Conservation (phyloP, 2,329 filamentous ascomycete species). For the Xylariales sp. region DNA sequence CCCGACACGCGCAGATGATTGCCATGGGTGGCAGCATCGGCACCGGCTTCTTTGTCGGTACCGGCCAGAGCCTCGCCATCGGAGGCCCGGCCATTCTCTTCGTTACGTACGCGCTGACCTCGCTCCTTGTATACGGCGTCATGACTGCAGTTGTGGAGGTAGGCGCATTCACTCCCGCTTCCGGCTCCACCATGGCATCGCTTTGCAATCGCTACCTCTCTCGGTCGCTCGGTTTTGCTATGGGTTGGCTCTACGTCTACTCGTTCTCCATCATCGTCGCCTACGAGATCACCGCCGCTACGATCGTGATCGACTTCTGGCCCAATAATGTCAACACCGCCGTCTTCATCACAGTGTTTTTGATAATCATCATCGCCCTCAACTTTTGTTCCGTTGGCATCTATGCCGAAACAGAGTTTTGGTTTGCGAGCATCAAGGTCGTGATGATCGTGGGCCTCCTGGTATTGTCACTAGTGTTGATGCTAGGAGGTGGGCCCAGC, state of each 20-base stretch:
- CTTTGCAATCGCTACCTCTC: slow-evolving; percentile 42
- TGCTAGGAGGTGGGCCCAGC: slow-evolving; percentile 39
- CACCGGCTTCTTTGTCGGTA: slow-evolving; percentile 42
- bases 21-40: slow-evolving; percentile 44
- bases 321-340: slow-evolving; percentile 10
- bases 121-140: slow-evolving; percentile 36
- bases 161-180: slow-evolving; percentile 45
- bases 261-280: slow-evolving; percentile 32
- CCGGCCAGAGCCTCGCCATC: slow-evolving; percentile 33
- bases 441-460: slow-evolving; percentile 43
- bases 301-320: slow-evolving; percentile 18
- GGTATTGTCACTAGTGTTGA: slow-evolving; percentile 42
- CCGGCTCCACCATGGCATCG: slow-evolving; percentile 42
- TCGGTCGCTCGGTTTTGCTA: slow-evolving; percentile 36
- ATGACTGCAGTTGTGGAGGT: slow-evolving; percentile 46
- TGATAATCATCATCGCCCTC: slow-evolving; percentile 13
- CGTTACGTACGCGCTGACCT: slow-evolving; percentile 36
- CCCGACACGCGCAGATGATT: slow-evolving; percentile 42
- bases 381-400: slow-evolving; percentile 2
- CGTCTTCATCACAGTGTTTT: slow-evolving; percentile 15
- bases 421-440: slow-evolving; percentile 8
- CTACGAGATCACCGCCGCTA: slow-evolving; percentile 16
- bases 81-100: slow-evolving; percentile 39
- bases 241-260: slow-evolving; percentile 37
- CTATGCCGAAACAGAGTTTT: slow-evolving; percentile 8